phyloP scores from a whole-genome alignment of 352 stramenopile genomes.

The Phytophthora sansomeana region DNA sequence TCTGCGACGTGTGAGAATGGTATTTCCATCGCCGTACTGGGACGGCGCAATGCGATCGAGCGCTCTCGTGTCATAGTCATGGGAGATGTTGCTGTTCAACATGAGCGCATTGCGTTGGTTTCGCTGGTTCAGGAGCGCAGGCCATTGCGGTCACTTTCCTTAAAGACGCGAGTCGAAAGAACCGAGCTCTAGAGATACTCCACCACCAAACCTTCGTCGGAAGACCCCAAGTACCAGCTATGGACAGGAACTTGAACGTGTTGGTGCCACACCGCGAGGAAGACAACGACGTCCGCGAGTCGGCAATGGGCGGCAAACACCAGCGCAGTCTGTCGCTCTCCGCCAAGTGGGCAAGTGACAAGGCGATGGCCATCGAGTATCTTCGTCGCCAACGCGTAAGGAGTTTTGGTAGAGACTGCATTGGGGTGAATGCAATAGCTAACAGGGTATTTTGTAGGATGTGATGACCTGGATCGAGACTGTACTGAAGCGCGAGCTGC shows the following conservation, averaged over 20 bases:
- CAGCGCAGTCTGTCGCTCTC: constrained; percentile 75
- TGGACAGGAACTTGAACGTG: constrained; percentile 56
- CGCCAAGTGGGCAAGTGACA: constrained; percentile 81
- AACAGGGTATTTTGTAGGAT: constrained; percentile 43
- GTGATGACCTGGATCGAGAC: constrained; percentile 78
- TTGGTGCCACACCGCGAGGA: constrained; percentile 41
- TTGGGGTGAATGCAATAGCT: not conserved
- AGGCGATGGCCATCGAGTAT: constrained; percentile 77
- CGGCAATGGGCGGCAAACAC: constrained; percentile 71
- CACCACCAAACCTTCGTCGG: constrained; percentile 2
- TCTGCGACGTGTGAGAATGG: constrained; percentile 9
- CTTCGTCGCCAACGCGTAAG: constrained; percentile 71
- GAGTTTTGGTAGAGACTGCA: not conserved
- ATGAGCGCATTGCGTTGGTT: constrained; percentile 34
- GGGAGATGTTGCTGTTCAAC: constrained; percentile 11
- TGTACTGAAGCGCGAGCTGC: constrained; percentile 65
- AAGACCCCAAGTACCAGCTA: constrained; percentile 22
- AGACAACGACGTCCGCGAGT: constrained; percentile 37
- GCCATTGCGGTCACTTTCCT: constrained; percentile 22
- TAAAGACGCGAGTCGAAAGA: constrained; percentile 30
- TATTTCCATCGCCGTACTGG: constrained; percentile 37
- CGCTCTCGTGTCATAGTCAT: constrained; percentile 4
- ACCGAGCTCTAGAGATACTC: constrained; percentile 7
- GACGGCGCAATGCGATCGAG: constrained; percentile 31
- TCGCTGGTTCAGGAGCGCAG: constrained; percentile 10